phyloP scores from a whole-genome alignment of 2,329 filamentous ascomycete genomes.

The Sporothrix brunneoviolacea region DNA sequence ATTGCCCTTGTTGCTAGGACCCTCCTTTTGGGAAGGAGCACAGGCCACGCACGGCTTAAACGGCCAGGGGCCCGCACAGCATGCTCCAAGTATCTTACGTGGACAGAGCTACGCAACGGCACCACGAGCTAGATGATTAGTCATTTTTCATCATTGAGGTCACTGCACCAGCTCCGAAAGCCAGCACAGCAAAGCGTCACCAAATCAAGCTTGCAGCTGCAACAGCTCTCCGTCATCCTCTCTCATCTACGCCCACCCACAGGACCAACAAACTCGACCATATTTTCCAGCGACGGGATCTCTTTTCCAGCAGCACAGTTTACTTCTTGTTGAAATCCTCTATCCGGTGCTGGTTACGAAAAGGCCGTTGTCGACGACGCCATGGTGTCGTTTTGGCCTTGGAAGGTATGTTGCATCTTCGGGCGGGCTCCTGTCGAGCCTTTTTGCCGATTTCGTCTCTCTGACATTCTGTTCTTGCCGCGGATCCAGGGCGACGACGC shows the following conservation, averaged over 20 bases:
- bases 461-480: neutral
- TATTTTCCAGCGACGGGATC: too few relatives aligned
- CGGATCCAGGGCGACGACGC: constrained; percentile 61
- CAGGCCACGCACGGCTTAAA: neutral
- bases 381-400: constrained; percentile 28
- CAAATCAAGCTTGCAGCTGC: constrained; percentile 3
- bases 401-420: constrained; percentile 16
- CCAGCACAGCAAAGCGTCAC: constrained; percentile 5
- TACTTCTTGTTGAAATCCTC: too few relatives aligned
- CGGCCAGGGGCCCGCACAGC: too few relatives aligned
- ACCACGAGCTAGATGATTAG: constrained; percentile 1
- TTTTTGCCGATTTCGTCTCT: neutral
- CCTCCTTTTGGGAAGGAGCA: neutral
- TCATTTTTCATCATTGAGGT: neutral
- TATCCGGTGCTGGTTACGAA: too few relatives aligned
- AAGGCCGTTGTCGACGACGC: neutral
- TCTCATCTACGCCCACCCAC: too few relatives aligned
- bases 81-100: too few relatives aligned
- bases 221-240: neutral
- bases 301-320: too few relatives aligned
- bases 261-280: too few relatives aligned
- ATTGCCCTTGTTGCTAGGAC: constrained; percentile 8
- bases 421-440: too few relatives aligned
- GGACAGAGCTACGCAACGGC: neutral
- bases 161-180: neutral